phyloP scores from a whole-genome alignment of 306 rosid genomes.

The Glycine latifolia region DNA sequence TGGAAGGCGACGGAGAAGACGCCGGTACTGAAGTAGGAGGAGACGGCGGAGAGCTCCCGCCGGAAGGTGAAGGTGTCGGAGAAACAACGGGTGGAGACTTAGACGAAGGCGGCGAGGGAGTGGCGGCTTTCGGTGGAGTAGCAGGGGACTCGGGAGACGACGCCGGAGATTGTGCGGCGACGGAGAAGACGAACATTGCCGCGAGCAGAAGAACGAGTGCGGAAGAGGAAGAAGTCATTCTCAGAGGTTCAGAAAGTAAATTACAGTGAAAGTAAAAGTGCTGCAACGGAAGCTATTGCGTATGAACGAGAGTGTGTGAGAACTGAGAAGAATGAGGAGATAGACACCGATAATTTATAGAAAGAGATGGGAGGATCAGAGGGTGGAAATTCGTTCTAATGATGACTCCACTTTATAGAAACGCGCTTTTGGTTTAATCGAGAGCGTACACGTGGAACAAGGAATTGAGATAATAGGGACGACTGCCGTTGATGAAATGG shows the following conservation, averaged over 20 bases:
- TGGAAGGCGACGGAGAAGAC: slow-evolving; percentile 22
- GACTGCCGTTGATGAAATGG: no score
- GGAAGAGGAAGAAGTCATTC: background rate
- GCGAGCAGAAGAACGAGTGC: slow-evolving; percentile 5
- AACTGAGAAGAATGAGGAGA: background rate
- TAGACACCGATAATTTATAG: slow-evolving; percentile 35
- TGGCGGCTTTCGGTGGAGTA: background rate
- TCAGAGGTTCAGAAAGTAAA: background rate
- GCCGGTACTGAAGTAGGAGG: slow-evolving; percentile 23
- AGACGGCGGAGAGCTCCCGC: slow-evolving; percentile 19
- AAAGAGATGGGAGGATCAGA: no score
- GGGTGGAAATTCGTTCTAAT: no score
- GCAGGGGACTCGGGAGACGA: slow-evolving; percentile 21
- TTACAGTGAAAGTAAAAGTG: background rate
- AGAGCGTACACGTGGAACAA: background rate
- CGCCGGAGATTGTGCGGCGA: slow-evolving; percentile 47
- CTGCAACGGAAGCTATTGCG: background rate
- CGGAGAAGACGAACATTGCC: slow-evolving; percentile 36
- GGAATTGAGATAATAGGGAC: background rate
- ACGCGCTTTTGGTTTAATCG: background rate
- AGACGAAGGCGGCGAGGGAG: background rate
- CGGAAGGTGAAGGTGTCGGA: slow-evolving; percentile 15
- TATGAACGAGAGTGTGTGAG: background rate
- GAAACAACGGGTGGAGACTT: background rate
- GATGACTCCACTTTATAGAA: no score